Evolutionary conservation across 805 yeast genomes (phyloP), one percentile per base, ranked within the genome.

Genomic region (Starmera caribaea): DNA sequence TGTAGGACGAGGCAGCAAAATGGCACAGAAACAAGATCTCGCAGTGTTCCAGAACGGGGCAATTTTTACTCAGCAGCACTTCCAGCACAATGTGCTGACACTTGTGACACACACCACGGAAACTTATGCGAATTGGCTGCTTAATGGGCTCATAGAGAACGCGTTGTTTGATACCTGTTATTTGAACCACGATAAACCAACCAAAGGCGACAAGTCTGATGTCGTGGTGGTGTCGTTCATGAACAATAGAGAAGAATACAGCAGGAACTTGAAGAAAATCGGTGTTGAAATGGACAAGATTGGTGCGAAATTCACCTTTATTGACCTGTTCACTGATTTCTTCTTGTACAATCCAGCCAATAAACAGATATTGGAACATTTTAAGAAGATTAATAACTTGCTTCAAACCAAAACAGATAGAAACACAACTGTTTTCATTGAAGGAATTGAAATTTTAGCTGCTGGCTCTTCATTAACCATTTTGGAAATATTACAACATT

Each of bases 121-220:
- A 0, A 79, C 83, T 0, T 68, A 74, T 24, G 77, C 89, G 2
- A 55, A 74, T 6, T 82, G 90, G 90, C 61, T 82, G 31, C 50
- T 71, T 4, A 68, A 68, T 40, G 68, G 78, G 2, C 53, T 81
- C 16, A 58, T 79, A 8, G 86, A 81, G 48, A 66, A 71, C 61
- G 43, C 51, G 3, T 36, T 56, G 8, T 49, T 48, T 35, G 46
- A 54, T 8, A 48, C 56, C 3, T 51, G 60, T 34, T 41, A 39
- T 8, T 44, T 49, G 4, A 51, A 49, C 27, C 47, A 50, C 32
- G 54, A 45, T 12, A 6, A 36, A 30, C 28, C 41, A 38, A 34
- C 30, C 14, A 24, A 32, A 26, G 9, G 16, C 2, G 32, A 43
- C n/a, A 34, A 41, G 31, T 17, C 46, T 50, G 40, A 65, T 65